Base-by-base conservation (phyloP, 768 basidiomycete species). In the Sarcomyxa edulis region DNA sequence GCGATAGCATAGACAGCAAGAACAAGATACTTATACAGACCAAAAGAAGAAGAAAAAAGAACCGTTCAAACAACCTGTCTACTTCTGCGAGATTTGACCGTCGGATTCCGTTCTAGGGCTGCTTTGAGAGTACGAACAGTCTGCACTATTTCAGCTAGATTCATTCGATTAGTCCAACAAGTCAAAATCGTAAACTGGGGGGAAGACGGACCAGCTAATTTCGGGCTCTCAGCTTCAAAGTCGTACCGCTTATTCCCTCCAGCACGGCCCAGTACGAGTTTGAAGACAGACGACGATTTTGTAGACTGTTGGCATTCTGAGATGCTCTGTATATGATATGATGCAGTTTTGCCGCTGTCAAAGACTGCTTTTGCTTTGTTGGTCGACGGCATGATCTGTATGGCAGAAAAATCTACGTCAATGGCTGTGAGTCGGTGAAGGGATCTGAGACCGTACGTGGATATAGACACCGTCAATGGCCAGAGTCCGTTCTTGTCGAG, bases 381-480 rank as follows among this genome's bases (percentile, higher is more conserved):
- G 28, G 84, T 69, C 4, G 84, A 80, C 7, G 92, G 91, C 80
- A 94, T 88, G 56, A 93, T 91, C 91, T 91, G 52, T 16, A 28
- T 20, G 14, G 8, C 15, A 34, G 16, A 11, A 16, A 40, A 25
- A 29, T 9, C 7, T 28, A 20, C 15, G 15, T 24, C n/a, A 12
- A 6, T 14, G 23, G 12, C 14, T 21, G 14, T 32, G 14, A 15
- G 19, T 2, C 24, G 16, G 18, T 24, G 12, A 16, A 21, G 2
- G 14, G 19, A 21, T 9, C 39, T 14, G 6, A 7, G 18, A 21
- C 18, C 76, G 44, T 42, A 91, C 89, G 55, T 93, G 89, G 24
- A 96, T 80, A 50, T 97, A 97, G 47, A 82, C 88, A 3, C 93
- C 93, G 58, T 99, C 96, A 45, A 98, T 89, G 10, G 95, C 94